Evolutionary conservation across 1,284 basidiomycete genomes (phyloP).

Genomic region (Trichosporon sp.): DNA sequence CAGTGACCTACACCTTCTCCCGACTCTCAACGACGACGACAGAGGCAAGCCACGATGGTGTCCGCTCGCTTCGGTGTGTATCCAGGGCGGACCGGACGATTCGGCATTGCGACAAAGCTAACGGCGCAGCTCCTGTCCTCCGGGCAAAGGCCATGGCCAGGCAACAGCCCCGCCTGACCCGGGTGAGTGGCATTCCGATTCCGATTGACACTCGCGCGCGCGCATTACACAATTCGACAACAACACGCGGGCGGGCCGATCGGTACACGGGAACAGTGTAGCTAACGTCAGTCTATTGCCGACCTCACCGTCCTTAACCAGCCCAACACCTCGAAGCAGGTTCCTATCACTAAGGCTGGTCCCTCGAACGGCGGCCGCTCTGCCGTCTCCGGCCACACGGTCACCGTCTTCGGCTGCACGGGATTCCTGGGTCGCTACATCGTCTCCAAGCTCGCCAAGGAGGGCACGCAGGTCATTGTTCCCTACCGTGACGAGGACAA

Average conservation of each 20-base stretch:
- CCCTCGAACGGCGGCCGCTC: constrained; percentile 70
- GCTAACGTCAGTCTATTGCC: constrained; percentile 35
- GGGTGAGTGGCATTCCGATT: constrained; percentile 12
- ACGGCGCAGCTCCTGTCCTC: constrained; percentile 28
- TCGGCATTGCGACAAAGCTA: constrained; percentile 7
- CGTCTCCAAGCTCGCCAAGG: constrained; percentile 87
- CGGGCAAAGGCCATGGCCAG: constrained; percentile 24
- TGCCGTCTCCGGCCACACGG: constrained; percentile 78
- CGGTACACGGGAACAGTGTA: neutral
- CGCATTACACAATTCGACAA: neutral
- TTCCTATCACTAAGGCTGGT: constrained; percentile 67
- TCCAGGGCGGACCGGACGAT: neutral
- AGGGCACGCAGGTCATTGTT: constrained; percentile 88
- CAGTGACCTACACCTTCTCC: constrained; percentile 4
- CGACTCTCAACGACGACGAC: constrained; percentile 5
- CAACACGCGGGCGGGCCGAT: neutral
- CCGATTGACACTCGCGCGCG: neutral
- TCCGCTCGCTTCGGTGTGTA: constrained; percentile 29
- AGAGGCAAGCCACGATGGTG: constrained; percentile 25
- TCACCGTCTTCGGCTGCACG: constrained; percentile 94
- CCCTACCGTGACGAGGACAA: constrained; percentile 96
- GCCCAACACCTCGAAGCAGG: constrained; percentile 37
- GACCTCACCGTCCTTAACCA: constrained; percentile 40
- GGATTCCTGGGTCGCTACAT: constrained; percentile 94
- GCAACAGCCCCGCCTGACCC: constrained; percentile 16